Evolutionary conservation across 306 rosid species (phyloP).

Genomic region (Glycine tomentella): DNA sequence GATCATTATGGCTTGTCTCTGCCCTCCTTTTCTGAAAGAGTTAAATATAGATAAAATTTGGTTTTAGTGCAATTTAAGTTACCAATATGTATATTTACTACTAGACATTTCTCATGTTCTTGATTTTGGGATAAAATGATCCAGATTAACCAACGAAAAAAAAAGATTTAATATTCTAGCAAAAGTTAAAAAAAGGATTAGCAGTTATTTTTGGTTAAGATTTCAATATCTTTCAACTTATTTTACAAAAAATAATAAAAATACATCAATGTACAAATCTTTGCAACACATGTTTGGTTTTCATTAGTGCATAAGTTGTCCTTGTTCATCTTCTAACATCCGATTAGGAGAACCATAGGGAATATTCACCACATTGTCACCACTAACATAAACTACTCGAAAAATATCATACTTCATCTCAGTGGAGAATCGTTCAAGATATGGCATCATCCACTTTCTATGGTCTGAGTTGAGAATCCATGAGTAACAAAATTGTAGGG

Average conservation of each 20-base stretch:
- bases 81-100: constrained; percentile 9
- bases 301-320: constrained; percentile 46
- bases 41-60: background rate
- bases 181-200: background rate
- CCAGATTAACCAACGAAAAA: no score
- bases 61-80: constrained; percentile 26
- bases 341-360: constrained; percentile 41
- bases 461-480: constrained; percentile 62
- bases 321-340: constrained; percentile 51
- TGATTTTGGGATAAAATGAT: no score
- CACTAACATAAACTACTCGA: constrained; percentile 62
- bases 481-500: constrained; percentile 65
- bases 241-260: background rate
- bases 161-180: no score
- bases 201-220: background rate
- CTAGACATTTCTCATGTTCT: no score
- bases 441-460: constrained; percentile 57
- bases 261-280: background rate
- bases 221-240: constrained; percentile 7
- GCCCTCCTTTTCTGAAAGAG: constrained; percentile 50
- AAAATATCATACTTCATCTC: constrained; percentile 71
- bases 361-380: constrained; percentile 45
- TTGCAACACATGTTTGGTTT: background rate
- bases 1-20: constrained; percentile 40
- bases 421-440: constrained; percentile 59